Percentiles rank a stretch among this genome's conserved stretches.
These are phyloP conservation scores for Sonneratia caseolaris DNA, from an alignment of 345 rosid genomes.

Conservation along the genomic window DNA sequence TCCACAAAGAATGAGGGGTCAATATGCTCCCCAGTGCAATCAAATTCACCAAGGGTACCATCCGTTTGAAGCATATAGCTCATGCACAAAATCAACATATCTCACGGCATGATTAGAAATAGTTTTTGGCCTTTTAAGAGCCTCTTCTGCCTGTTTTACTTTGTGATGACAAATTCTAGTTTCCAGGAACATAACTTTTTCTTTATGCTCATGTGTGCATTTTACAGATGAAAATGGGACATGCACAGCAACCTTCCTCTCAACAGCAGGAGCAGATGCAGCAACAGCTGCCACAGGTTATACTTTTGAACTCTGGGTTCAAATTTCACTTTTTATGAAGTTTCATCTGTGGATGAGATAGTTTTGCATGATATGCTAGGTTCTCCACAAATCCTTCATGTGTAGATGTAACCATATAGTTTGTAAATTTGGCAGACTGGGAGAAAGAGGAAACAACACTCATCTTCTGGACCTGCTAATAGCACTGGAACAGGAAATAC, in stretches of 20 bases:
- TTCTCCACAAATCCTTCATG: not conserved
- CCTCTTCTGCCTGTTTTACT: not conserved
- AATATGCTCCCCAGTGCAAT: slow-evolving; percentile 40
- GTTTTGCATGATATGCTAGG: slow-evolving; percentile 25
- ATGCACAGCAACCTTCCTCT: slow-evolving; percentile 44
- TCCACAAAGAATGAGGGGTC: slow-evolving; percentile 45
- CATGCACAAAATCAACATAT: not conserved
- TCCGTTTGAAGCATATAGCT: not conserved
- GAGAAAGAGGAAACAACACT: slow-evolving; percentile 53
- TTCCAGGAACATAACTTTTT: slow-evolving; percentile 1
- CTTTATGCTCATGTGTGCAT: slow-evolving; percentile 2
- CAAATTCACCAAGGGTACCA: slow-evolving; percentile 51
- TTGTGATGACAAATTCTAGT: not conserved
- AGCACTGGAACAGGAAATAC: slow-evolving; percentile 60
- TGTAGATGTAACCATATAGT: not conserved
- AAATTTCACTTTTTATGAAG: not conserved
- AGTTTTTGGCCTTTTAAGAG: not conserved
- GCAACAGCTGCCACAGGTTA: slow-evolving; percentile 44
- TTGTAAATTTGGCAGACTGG: slow-evolving; percentile 22
- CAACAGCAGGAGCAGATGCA: slow-evolving; percentile 44
- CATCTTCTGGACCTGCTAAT: slow-evolving; percentile 58
- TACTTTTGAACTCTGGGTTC: slow-evolving; percentile 12
- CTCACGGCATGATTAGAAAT: not conserved
- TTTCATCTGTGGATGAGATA: not conserved
- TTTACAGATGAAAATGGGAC: slow-evolving; percentile 43